Base-by-base conservation (phyloP, 345 rosid genomes). In the Gossypium mustelinum region DNA sequence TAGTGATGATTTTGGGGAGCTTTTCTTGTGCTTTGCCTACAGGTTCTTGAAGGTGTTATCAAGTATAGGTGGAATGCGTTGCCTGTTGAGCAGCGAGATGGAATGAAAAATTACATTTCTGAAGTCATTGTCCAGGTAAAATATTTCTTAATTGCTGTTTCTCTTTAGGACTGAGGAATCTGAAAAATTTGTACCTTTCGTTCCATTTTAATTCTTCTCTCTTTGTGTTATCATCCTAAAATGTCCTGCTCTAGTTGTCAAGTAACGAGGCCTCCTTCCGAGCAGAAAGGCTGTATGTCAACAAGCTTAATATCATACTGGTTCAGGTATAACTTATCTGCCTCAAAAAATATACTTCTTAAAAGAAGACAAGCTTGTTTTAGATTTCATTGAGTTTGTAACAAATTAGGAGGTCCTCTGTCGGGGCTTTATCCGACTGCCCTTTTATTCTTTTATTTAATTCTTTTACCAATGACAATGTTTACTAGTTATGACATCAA, bases 21-120 rank as follows among this genome's bases (percentile, higher is more conserved):
- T n/a, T 39, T 57, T 22, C 56, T 75, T 4, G 47, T 56, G 10
- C 70, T 29, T 34, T 56, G 58, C 81, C 24, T 76, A n/a, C 86
- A 93, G 99, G 98, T 96, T 62, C 89, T 93, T 64, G 99, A 96
- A 86, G 93, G 98, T 72, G 99, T 96, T 65, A 93, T 96, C 25
- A 96, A 96, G 86, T 96, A 96, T 74, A 85, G 97, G 80, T 96
- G 99, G 99, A 93, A 96, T 79, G 98, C 95, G 3, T 86, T 96
- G 81, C 99, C 98, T 14, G 94, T 80, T 76, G 94, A 90, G 77
- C 99, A 96, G 75, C 88, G 99, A 67, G 99, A 96, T 87, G 98
- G 99, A 65, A 95, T 96, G 97, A 96, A 90, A 87, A 96, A 96
- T 78, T 93, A 93, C 80, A 93, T 96, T 77, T 96, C 99, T 47